Conservation (phyloP, 2,329 filamentous ascomycete species). For the Ilyonectria sp. region DNA sequence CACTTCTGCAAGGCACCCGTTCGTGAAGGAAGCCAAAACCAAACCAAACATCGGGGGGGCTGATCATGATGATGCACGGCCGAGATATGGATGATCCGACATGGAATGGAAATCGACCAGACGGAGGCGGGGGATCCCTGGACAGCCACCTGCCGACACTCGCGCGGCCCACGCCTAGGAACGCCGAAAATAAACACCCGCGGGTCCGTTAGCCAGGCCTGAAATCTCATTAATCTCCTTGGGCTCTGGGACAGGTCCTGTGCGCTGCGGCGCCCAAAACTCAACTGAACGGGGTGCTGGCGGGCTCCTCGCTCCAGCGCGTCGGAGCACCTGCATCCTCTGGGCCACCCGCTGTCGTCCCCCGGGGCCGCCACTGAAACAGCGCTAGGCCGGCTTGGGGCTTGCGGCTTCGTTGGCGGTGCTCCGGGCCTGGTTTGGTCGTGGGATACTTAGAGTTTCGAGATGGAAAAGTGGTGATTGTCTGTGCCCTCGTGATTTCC, state of each 20-base stretch:
- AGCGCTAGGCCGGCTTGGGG: slow-evolving; percentile 36
- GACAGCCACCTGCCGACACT: neutral
- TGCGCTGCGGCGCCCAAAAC: slow-evolving; percentile 1
- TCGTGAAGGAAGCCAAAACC: neutral
- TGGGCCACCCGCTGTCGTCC: slow-evolving; percentile 39
- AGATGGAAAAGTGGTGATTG: neutral
- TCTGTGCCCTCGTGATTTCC: neutral
- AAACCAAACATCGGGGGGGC: neutral
- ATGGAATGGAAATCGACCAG: neutral
- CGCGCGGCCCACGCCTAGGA: neutral
- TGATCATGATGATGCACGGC: neutral
- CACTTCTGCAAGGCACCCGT: slow-evolving; percentile 22
- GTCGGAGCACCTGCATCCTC: slow-evolving; percentile 18
- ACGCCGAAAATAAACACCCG: neutral
- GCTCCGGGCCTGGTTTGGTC: neutral
- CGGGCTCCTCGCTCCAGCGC: neutral
- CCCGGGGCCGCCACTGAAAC: slow-evolving; percentile 41
- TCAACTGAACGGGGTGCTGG: slow-evolving; percentile 11
- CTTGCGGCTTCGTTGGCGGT: slow-evolving; percentile 1
- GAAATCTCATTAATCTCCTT: neutral
- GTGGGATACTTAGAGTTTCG: neutral
- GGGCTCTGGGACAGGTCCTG: neutral
- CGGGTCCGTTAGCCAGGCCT: neutral
- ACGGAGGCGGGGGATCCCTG: neutral
- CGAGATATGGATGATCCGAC: slow-evolving; percentile 3